phyloP scores from a whole-genome alignment of 306 rosid species.

The Chamaecrista fasciculata region DNA sequence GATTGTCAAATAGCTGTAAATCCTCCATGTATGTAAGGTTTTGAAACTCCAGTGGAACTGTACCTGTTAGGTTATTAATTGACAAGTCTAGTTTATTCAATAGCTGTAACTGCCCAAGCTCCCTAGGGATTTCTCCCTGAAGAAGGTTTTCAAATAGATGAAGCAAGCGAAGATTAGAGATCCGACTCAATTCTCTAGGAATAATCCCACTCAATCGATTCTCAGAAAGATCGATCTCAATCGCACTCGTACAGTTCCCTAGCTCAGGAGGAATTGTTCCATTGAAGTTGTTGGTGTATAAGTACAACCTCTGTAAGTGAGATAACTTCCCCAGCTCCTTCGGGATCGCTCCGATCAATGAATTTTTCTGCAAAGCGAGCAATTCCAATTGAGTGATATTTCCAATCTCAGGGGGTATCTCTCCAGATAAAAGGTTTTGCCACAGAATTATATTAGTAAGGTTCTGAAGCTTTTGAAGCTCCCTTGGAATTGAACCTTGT shows the following conservation, averaged over 20 bases:
- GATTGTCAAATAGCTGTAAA: conserved; percentile 74
- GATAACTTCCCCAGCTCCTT: conserved; percentile 56
- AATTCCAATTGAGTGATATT: conserved; percentile 54
- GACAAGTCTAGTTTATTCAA: conserved; percentile 56
- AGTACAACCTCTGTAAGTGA: conserved; percentile 47
- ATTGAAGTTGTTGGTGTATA: conserved; percentile 70
- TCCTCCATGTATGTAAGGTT: conserved; percentile 54
- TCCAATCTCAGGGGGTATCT: conserved; percentile 70
- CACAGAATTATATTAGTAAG: conserved; percentile 60
- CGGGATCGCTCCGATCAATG: conserved; percentile 47
- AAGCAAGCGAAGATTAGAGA: conserved; percentile 59
- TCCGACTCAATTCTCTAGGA: conserved; percentile 55
- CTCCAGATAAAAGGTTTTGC: conserved; percentile 64
- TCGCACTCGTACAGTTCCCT: conserved; percentile 60
- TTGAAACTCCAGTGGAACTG: conserved; percentile 65
- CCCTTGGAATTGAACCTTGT: conserved; percentile 62
- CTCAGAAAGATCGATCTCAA: conserved; percentile 72
- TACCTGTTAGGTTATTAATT: conserved; percentile 60
- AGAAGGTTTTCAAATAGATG: conserved; percentile 71
- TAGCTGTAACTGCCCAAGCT: conserved; percentile 51
- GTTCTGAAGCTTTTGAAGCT: conserved; percentile 60
- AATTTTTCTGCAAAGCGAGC: conserved; percentile 65
- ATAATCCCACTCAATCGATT: conserved; percentile 59
- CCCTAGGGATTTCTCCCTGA: conserved; percentile 59
- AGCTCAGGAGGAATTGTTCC: conserved; percentile 64